Evolutionary conservation across 164 flowering plant species (phyloP).

Genomic region (Vitis amurensis): DNA sequence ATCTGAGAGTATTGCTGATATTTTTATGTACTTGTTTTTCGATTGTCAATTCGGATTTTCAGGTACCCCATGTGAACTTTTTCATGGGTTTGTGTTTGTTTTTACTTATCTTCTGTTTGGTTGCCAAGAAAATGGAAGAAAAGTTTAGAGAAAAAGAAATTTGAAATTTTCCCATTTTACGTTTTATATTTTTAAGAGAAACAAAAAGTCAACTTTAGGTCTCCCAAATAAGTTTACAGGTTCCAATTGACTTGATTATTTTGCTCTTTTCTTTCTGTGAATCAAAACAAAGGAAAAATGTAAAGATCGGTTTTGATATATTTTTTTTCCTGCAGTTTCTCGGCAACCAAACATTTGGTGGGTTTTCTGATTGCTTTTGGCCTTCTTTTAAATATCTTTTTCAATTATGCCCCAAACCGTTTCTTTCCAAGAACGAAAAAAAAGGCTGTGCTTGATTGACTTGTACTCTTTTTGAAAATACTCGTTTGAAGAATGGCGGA

Average conservation of each 20-base stretch:
- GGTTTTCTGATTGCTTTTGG: no score
- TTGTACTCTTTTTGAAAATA: background rate
- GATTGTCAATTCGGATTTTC: background rate
- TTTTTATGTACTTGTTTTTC: background rate
- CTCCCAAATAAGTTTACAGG: no score
- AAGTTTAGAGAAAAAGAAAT: no score
- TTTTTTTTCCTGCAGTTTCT: background rate
- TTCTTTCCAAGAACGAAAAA: background rate
- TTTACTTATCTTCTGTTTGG: background rate
- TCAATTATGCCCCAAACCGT: background rate
- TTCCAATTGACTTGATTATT: no score
- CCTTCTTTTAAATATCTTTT: background rate
- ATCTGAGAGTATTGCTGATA: background rate
- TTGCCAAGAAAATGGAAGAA: conserved; percentile 6
- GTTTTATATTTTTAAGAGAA: no score
- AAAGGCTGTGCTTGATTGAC: no score
- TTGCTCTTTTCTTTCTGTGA: no score
- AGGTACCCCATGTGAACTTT: background rate
- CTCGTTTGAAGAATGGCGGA: no score
- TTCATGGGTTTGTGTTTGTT: conserved; percentile 1
- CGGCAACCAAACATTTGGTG: background rate
- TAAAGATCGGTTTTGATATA: no score
- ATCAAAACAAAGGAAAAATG: no score
- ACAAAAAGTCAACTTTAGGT: no score
- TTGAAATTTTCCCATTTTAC: no score